Evolutionary conservation across 2,329 filamentous ascomycete genomes (phyloP).

Genomic region (Rachicladosporium sp.): DNA sequence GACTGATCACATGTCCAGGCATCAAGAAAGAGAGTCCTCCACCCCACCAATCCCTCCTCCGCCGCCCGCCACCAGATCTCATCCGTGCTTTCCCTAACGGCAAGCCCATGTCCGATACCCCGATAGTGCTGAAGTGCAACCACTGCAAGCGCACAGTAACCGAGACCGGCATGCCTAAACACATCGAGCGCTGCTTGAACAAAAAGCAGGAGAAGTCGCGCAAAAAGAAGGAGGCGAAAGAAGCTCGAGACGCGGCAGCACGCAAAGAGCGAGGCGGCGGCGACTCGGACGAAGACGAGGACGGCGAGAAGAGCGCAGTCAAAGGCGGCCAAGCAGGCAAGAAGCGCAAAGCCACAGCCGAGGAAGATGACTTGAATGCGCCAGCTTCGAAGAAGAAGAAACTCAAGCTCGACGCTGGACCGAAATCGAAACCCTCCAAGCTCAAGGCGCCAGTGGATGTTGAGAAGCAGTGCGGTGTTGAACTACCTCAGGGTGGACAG

Average conservation of each 20-base stretch:
- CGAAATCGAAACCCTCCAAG: conserved; percentile 56
- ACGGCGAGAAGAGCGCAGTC: conserved; percentile 19
- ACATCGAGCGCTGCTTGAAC: conserved; percentile 73
- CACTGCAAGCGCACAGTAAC: conserved; percentile 86
- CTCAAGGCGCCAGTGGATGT: conserved; percentile 87
- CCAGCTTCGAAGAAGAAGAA: conserved; percentile 75
- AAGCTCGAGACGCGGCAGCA: conserved; percentile 38
- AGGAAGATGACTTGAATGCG: conserved; percentile 54
- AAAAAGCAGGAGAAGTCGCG: conserved; percentile 59
- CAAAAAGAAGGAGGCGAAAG: conserved; percentile 52
- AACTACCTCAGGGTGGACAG: conserved; percentile 68
- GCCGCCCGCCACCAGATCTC: conserved; percentile 60
- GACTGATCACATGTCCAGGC: too few species aligned
- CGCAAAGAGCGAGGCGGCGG: conserved; percentile 34
- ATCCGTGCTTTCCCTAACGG: conserved; percentile 72
- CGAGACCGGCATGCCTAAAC: conserved; percentile 59
- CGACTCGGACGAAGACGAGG: conserved; percentile 21
- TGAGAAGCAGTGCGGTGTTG: conserved; percentile 81
- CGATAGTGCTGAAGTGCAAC: conserved; percentile 73
- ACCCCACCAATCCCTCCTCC: conserved; percentile 22
- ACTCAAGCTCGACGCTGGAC: conserved; percentile 23
- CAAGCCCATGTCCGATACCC: conserved; percentile 65
- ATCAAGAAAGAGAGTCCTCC: conserved; percentile 5
- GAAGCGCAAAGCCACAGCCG: conserved; percentile 33
- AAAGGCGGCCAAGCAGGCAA: conserved; percentile 24